Evolutionary conservation across 257 asterid genomes (phyloP), one percentile per base, ranked within the genome.

Genomic region (Solanum neorickii): DNA sequence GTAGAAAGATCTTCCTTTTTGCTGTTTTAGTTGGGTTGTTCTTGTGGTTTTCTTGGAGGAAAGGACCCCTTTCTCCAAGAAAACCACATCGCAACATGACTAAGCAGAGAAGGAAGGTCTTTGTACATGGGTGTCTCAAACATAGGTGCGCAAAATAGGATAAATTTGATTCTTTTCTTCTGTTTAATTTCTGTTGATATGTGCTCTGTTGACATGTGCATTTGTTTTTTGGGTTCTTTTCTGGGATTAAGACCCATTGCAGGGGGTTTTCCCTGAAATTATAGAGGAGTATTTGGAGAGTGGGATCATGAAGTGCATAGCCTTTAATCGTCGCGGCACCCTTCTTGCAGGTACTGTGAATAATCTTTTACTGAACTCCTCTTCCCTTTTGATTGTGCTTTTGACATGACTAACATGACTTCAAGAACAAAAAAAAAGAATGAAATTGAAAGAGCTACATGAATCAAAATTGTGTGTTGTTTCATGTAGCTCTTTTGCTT

Each of bases 241-340:
- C 76, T 88, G 86, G 74, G 80, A 70, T 90, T 77, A 86, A 96
- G 99, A 96, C 91, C 98, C 99, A 74, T 86, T 96, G 35, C 99
- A 96, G 94, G 99, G 98, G 47, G 99, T 93, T 90, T 95, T 96
- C 65, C 99, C 98, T 16, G 98, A 96, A 89, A 98, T 95, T 73
- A 95, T 95, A 90, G 99, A 95, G 89, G 98, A 96, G 94, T 96
- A 89, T 90, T 84, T 96, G 96, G 98, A 96, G 89, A 92, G 94
- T 88, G 98, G 99, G 35, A 84, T 91, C 39, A 93, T 93, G 92
- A 96, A 96, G 87, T 95, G 98, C 86, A 90, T 94, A 41, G 98
- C 98, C 76, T 95, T 96, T 86, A 96, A 95, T 93, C 98, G 99
- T 86, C 94, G 98, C 0, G 99, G 99, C 88, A 95, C 98, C 84